phyloP scores from a whole-genome alignment of 352 stramenopile species.

The Phytophthora ohioensis region DNA sequence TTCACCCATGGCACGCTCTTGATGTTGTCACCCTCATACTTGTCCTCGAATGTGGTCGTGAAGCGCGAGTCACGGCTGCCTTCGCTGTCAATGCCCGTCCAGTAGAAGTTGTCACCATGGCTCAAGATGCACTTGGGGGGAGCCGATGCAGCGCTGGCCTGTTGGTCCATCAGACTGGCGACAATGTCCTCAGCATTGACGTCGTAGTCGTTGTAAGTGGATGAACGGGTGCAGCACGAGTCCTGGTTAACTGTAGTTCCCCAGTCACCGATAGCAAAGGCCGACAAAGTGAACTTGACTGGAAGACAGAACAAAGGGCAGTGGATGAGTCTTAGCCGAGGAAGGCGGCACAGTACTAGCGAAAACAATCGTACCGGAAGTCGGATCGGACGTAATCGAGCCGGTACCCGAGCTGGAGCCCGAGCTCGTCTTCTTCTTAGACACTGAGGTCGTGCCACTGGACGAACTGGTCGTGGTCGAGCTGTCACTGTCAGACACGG shows the following conservation, averaged over 20 bases:
- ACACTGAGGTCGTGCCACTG: conserved; percentile 30
- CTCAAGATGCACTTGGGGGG: conserved; percentile 71
- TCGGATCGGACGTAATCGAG: conserved; percentile 65
- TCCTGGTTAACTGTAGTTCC: conserved; percentile 52
- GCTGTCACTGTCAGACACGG: conserved; percentile 9
- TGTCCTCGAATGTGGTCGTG: conserved; percentile 71
- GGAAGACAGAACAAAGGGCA: conserved; percentile 1
- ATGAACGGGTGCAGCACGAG: conserved; percentile 58
- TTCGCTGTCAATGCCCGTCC: conserved; percentile 68
- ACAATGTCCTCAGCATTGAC: conserved; percentile 61
- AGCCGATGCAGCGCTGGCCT: conserved; percentile 47
- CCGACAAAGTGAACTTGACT: conserved; percentile 51
- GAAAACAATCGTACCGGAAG: conserved; percentile 32
- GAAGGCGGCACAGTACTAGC: neutral
- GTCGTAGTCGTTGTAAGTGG: conserved; percentile 57
- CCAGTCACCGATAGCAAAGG: conserved; percentile 74
- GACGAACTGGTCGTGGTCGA: conserved; percentile 32
- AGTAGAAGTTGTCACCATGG: conserved; percentile 89
- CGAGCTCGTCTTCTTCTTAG: conserved; percentile 34
- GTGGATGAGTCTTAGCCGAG: conserved; percentile 2
- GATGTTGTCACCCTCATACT: conserved; percentile 65
- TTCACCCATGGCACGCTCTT: conserved; percentile 75
- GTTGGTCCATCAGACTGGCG: conserved; percentile 56
- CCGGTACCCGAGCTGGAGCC: conserved; percentile 31
- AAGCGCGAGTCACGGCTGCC: conserved; percentile 65